These are phyloP conservation scores for Stephanodiscus triporus DNA, from an alignment of 108 stramenopile species.

Conservation along the genomic window DNA sequence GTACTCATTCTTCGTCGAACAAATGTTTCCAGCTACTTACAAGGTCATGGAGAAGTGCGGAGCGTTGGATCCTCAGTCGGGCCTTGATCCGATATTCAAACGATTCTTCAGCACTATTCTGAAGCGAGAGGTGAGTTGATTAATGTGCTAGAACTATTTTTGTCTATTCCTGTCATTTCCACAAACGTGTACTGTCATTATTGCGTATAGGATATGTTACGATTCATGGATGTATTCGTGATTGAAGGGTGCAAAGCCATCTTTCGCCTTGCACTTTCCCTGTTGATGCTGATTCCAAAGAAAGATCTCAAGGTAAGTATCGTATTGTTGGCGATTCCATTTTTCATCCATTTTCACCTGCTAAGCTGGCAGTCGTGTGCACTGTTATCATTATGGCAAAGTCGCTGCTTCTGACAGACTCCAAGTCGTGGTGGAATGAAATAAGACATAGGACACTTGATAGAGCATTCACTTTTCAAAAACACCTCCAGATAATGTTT, in stretches of 20 bases:
- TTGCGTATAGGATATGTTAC: conserved; percentile 41
- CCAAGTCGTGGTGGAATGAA: conserved; percentile 45
- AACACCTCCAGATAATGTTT: conserved; percentile 67
- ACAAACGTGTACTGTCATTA: not conserved
- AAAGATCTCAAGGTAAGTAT: conserved; percentile 33
- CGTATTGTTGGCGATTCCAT: not conserved
- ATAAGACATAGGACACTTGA: conserved; percentile 41
- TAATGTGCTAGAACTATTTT: not conserved
- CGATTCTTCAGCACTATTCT: conserved; percentile 69
- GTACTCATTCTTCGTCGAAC: conserved; percentile 64
- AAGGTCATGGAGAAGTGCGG: conserved; percentile 59
- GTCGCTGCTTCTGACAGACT: conserved; percentile 20
- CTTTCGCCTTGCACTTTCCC: conserved; percentile 76
- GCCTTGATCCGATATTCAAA: conserved; percentile 67
- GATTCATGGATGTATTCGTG: conserved; percentile 83
- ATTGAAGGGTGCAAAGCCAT: conserved; percentile 80
- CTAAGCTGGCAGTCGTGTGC: not conserved
- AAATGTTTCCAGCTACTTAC: conserved; percentile 59
- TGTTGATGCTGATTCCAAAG: conserved; percentile 61
- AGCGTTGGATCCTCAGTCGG: conserved; percentile 47
- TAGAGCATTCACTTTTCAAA: conserved; percentile 56
- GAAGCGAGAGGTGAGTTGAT: conserved; percentile 34
- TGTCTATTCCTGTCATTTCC: not conserved
- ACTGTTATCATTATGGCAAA: not conserved
- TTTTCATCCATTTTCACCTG: not conserved